phyloP scores from a whole-genome alignment of 192 early-diverging fungal species.

The Martensiomyces pterosporus region DNA sequence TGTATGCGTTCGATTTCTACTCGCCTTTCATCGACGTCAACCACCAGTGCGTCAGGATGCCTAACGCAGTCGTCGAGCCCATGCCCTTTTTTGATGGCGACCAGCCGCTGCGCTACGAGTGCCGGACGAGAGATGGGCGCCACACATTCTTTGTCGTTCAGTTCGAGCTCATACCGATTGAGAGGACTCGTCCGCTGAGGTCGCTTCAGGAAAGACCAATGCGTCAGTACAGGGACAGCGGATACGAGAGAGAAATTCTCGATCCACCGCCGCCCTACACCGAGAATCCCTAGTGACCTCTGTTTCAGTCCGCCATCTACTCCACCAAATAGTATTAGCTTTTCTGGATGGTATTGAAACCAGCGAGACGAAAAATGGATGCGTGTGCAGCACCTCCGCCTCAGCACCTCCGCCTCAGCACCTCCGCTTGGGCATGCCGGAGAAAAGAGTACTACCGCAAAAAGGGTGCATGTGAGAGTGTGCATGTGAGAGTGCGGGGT shows the following conservation, averaged over 20 bases:
- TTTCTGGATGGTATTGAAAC: too few species aligned
- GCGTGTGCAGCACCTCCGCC: too few species aligned
- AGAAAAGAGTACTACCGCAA: too few species aligned
- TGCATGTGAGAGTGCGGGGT: too few species aligned
- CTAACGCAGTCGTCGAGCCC: constrained; percentile 48
- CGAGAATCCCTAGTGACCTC: constrained; percentile 15
- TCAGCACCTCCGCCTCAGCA: too few species aligned
- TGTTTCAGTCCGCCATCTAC: too few species aligned
- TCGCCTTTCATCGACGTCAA: constrained; percentile 52
- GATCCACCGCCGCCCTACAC: constrained; percentile 49
- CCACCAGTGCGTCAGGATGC: constrained; percentile 53
- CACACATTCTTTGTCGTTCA: constrained; percentile 50
- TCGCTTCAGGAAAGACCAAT: constrained; percentile 26
- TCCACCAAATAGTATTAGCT: too few species aligned
- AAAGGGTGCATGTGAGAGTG: too few species aligned
- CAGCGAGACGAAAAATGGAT: too few species aligned
- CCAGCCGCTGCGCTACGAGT: constrained; percentile 49
- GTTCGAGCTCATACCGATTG: constrained; percentile 48
- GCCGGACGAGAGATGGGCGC: constrained; percentile 35
- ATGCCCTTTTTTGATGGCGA: constrained; percentile 50
- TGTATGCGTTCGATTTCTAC: constrained; percentile 49
- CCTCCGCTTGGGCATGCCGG: too few species aligned
- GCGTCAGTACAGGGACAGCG: constrained; percentile 49
- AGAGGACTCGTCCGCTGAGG: constrained; percentile 33
- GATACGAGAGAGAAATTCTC: constrained; percentile 48